Evolutionary conservation across 106 monocot genomes (phyloP).

Genomic region (Dioscorea zingiberensis): DNA sequence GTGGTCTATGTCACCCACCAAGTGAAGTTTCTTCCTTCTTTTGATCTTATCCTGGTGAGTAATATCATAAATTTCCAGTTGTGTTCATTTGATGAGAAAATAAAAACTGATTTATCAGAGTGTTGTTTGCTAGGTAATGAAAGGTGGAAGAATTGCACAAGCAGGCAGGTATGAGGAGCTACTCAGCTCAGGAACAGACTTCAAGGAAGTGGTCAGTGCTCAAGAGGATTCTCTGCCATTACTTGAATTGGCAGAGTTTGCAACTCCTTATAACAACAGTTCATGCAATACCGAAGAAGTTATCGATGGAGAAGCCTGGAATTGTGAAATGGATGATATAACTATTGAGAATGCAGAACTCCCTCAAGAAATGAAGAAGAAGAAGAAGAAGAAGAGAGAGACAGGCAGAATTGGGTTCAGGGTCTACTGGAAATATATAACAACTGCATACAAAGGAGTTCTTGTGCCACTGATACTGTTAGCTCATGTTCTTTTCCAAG

Average conservation of each 20-base stretch:
- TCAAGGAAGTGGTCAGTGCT: conserved; percentile 79
- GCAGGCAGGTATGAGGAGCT: conserved; percentile 78
- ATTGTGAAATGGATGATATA: conserved; percentile 27
- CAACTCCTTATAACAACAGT: conserved; percentile 4
- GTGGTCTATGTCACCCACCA: conserved; percentile 92
- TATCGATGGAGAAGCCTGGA: conserved; percentile 11
- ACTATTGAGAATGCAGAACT: conserved; percentile 51
- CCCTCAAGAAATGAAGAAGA: conserved; percentile 37
- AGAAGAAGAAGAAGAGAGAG: conserved; percentile 65
- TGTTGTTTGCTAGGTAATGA: conserved; percentile 46
- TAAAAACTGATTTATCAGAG: too few relatives aligned
- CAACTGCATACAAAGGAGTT: conserved; percentile 62
- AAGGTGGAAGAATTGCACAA: conserved; percentile 73
- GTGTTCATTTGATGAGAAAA: too few relatives aligned
- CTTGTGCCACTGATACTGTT: conserved; percentile 66
- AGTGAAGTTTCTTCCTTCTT: conserved; percentile 83
- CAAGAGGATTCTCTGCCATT: conserved; percentile 60
- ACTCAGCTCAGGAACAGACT: conserved; percentile 62
- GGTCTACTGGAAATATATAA: conserved; percentile 88
- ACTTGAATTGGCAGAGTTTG: conserved; percentile 31
- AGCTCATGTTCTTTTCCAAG: too few relatives aligned
- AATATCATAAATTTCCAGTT: not conserved
- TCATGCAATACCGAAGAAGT: conserved; percentile 5
- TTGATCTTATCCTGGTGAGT: conserved; percentile 90
- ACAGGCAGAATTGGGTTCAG: conserved; percentile 88